Evolutionary conservation across 208 protist species (phyloP).

Genomic region (Crithidia mellificae): DNA sequence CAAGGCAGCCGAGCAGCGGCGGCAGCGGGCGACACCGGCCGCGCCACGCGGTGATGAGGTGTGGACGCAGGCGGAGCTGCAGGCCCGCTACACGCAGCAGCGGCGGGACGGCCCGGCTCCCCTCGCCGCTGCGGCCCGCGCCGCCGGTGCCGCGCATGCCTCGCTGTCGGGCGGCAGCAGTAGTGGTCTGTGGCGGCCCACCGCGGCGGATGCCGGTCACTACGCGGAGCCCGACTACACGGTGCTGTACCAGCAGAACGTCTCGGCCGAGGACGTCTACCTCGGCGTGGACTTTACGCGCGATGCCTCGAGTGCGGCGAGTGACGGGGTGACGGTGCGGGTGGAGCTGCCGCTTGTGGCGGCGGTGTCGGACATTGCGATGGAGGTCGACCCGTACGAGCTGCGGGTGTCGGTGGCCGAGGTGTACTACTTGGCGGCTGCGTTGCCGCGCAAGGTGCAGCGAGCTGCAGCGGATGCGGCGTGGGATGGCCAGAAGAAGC

Average conservation of each 20-base stretch:
- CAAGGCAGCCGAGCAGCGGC: constrained; percentile 38
- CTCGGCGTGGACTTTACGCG: constrained; percentile 77
- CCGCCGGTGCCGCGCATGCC: constrained; percentile 4
- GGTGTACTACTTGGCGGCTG: constrained; percentile 66
- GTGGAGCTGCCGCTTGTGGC: constrained; percentile 68
- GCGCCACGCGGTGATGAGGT: constrained; percentile 70
- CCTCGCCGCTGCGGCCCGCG: constrained; percentile 17
- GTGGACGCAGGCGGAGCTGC: constrained; percentile 83
- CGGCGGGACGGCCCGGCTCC: constrained; percentile 21
- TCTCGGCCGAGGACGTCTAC: constrained; percentile 86
- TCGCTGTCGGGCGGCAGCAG: constrained; percentile 1
- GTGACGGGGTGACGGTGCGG: constrained; percentile 76
- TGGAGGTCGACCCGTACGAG: constrained; percentile 68
- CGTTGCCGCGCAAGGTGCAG: constrained; percentile 64
- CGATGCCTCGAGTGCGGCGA: constrained; percentile 48
- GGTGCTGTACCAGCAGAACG: constrained; percentile 79
- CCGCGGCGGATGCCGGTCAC: constrained; percentile 16
- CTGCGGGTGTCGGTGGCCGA: constrained; percentile 51
- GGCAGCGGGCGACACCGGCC: constrained; percentile 25
- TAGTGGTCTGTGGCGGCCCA: constrained; percentile 21
- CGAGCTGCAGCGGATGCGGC: constrained; percentile 55
- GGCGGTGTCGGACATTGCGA: constrained; percentile 42
- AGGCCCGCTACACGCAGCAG: constrained; percentile 23
- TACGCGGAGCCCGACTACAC: constrained; percentile 59
- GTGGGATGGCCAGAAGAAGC: constrained; percentile 70